Percentiles rank a stretch among this genome's conserved stretches.
Evolutionary conservation across 1,284 basidiomycete species (phyloP).

Genomic region (Puccinia novopanici): DNA sequence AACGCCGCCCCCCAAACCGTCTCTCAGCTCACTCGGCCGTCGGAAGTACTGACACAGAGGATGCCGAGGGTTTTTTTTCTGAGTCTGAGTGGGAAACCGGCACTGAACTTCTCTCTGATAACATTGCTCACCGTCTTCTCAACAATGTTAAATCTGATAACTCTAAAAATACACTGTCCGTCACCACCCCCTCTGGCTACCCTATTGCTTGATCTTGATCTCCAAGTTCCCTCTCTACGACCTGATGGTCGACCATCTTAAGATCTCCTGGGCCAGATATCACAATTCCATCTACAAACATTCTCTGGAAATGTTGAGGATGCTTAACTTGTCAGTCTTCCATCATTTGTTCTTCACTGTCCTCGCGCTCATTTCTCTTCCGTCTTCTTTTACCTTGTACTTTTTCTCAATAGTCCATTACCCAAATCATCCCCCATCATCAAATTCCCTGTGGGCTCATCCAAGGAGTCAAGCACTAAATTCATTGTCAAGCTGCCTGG

Average conservation of each 20-base stretch:
- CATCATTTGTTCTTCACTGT: constrained; percentile 56
- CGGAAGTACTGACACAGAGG: constrained; percentile 52
- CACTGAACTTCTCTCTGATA: constrained; percentile 34
- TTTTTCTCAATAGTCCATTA: not conserved
- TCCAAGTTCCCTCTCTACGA: constrained; percentile 89
- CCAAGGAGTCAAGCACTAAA: constrained; percentile 36
- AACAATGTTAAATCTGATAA: not conserved
- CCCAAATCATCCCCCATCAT: constrained; percentile 23
- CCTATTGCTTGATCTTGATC: constrained; percentile 78
- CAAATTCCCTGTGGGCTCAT: constrained; percentile 34
- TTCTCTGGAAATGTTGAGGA: constrained; percentile 58
- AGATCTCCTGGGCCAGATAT: constrained; percentile 59
- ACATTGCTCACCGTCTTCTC: not conserved
- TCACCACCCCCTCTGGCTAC: constrained; percentile 87
- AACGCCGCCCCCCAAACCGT: constrained; percentile 54
- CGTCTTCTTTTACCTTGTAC: not conserved
- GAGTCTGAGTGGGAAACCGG: constrained; percentile 54
- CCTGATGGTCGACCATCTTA: constrained; percentile 86
- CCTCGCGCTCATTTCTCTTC: too few relatives aligned
- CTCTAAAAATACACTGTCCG: constrained; percentile 64
- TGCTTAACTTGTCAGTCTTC: constrained; percentile 58
- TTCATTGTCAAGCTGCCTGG: constrained; percentile 45
- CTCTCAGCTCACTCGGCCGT: not conserved
- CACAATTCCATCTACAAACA: constrained; percentile 59
- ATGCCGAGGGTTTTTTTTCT: constrained; percentile 43